Evolutionary conservation across 768 basidiomycete species (phyloP), one percentile per base, ranked within the genome.

Genomic region (Boletus sensibilis): DNA sequence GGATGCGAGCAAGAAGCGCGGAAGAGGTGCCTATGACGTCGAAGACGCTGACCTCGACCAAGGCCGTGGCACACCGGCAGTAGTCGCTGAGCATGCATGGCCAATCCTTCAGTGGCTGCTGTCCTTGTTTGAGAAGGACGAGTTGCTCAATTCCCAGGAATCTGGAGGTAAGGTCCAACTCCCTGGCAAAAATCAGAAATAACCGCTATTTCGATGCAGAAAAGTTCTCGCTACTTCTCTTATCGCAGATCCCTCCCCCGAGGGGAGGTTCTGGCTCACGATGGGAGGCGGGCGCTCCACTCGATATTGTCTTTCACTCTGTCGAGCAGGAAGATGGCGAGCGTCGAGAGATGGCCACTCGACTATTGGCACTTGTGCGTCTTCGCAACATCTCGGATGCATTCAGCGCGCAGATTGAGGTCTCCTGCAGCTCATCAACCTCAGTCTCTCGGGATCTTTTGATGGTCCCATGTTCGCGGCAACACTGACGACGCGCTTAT

Each of bases 41-140:
- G 54, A 59, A 20, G 68, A 64, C 6, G 56, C 63, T 5, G 64
- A 65, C 52, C 63, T 64, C 50, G 69, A 64, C 33, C 60, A 59
- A 53, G 50, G 33, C 52, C 40, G 21, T 20, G 50, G n/a, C n/a
- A 50, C 50, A 4, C 68, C 68, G 21, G 54, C 62, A 44, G 65
- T 78, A 12, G 79, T 91, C 23, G 82, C 81, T 23, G 78, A 81
- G 45, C 74, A 85, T 57, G 83, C 88, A 5, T 92, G 90, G 90
- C 78, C 81, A 31, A 66, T 86, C 40, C 76, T 92, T n/a, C 81
- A 83, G 21, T 91, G 87, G 86, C 60, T 91, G 0, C 52, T 92
- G 12, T 66, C 72, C 21, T 61, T 91, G 20, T 89, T 90, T 60
- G 88, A 92, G 64, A 80, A 79, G 59, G 88, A 91, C 57, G 84